These are phyloP conservation scores for Puccinia horiana DNA, from an alignment of 1,284 basidiomycete genomes.

Conservation along the genomic window DNA sequence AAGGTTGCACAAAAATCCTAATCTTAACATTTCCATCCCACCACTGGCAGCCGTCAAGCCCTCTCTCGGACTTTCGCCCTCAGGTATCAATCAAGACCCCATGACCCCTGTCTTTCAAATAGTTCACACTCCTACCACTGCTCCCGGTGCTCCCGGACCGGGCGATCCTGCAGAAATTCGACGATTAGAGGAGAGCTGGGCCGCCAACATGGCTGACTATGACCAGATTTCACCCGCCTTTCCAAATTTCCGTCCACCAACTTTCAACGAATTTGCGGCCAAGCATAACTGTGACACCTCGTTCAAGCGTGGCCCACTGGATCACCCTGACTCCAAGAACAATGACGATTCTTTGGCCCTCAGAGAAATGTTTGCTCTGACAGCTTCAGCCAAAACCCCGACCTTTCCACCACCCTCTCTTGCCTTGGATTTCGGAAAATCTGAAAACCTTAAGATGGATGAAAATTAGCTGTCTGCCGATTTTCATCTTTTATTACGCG, in stretches of 20 bases:
- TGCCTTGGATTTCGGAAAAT: slow-evolving; percentile 34
- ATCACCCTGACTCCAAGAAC: not conserved
- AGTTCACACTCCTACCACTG: slow-evolving; percentile 39
- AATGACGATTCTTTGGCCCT: slow-evolving; percentile 25
- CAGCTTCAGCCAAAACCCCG: slow-evolving; percentile 42
- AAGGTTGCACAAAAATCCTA: slow-evolving; percentile 41
- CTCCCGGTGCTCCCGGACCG: slow-evolving; percentile 41
- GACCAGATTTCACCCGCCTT: slow-evolving; percentile 41
- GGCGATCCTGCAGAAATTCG: slow-evolving; percentile 38
- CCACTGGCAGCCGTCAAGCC: slow-evolving; percentile 11
- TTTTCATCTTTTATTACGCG: not conserved
- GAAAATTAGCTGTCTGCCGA: not conserved
- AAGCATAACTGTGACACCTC: not conserved
- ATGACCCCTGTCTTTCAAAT: slow-evolving; percentile 43
- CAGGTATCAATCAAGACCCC: slow-evolving; percentile 15
- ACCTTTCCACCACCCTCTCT: slow-evolving; percentile 40
- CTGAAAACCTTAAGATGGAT: not conserved
- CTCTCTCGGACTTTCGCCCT: slow-evolving; percentile 17
- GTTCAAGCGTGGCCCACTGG: not conserved
- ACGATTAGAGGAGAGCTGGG: slow-evolving; percentile 43
- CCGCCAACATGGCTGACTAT: slow-evolving; percentile 23
- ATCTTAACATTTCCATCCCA: slow-evolving; percentile 45
- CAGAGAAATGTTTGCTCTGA: slow-evolving; percentile 48
- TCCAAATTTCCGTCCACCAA: slow-evolving; percentile 39
- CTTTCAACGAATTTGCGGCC: slow-evolving; percentile 3